These are phyloP conservation scores for Yarrowia porcina DNA, from an alignment of 805 yeast species.

Conservation along the genomic window DNA sequence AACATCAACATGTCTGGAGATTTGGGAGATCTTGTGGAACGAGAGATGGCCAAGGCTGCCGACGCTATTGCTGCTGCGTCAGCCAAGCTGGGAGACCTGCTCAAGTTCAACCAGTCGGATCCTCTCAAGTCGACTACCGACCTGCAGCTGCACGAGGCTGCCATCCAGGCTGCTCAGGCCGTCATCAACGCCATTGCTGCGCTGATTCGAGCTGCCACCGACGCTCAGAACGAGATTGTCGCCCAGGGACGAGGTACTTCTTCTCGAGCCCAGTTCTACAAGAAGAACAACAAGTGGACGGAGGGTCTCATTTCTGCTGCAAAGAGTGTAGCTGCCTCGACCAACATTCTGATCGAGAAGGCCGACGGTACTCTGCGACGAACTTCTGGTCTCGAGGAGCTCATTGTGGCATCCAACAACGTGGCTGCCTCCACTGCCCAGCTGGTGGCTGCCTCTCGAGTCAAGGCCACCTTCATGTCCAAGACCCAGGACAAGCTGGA, in stretches of 20 bases:
- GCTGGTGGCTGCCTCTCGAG: slow-evolving; percentile 86
- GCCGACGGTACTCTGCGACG: slow-evolving; percentile 77
- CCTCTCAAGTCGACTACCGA: slow-evolving; percentile 55
- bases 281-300: slow-evolving; percentile 87
- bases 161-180: slow-evolving; percentile 72
- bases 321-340: slow-evolving; percentile 77
- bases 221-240: slow-evolving; percentile 78
- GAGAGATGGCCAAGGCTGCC: slow-evolving; percentile 71
- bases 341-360: slow-evolving; percentile 75
- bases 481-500: slow-evolving; percentile 74
- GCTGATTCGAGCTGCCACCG: slow-evolving; percentile 71
- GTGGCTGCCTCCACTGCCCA: slow-evolving; percentile 92
- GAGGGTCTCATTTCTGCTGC: slow-evolving; percentile 91
- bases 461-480: slow-evolving; percentile 73
- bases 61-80: slow-evolving; percentile 65
- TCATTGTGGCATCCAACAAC: slow-evolving; percentile 86
- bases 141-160: slow-evolving; percentile 69
- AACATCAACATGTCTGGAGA: slow-evolving; percentile 42
- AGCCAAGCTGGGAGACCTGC: slow-evolving; percentile 51
- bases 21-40: slow-evolving; percentile 66
- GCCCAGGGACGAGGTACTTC: slow-evolving; percentile 63
- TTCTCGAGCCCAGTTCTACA: slow-evolving; percentile 71
- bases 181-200: slow-evolving; percentile 73
- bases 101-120: slow-evolving; percentile 46
- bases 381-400: slow-evolving; percentile 69